Evolutionary conservation across 257 asterid genomes (phyloP).

Genomic region (Solanum rostratum): DNA sequence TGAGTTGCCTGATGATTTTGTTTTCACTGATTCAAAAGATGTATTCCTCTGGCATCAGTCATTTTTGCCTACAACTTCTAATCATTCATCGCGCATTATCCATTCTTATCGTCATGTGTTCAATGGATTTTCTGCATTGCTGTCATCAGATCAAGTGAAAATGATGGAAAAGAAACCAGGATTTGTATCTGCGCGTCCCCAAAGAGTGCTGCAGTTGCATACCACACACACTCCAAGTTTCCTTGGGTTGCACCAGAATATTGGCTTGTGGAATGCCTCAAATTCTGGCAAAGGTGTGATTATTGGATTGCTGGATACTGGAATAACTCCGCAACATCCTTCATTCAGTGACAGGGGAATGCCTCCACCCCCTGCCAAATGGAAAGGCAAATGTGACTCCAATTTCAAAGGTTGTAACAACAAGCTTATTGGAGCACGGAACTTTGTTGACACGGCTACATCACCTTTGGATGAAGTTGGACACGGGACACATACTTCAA

Average conservation of each 20-base stretch:
- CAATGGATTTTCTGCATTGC: background rate
- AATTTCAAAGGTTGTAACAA: background rate
- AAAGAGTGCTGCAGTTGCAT: background rate
- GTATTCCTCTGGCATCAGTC: background rate
- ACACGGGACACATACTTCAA: slow-evolving; percentile 11
- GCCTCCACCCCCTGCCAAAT: slow-evolving; percentile 1
- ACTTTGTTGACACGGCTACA: background rate
- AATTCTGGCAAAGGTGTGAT: background rate
- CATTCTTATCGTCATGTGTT: background rate
- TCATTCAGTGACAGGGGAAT: background rate
- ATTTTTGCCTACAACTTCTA: background rate
- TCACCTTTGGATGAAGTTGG: background rate
- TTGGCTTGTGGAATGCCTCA: background rate
- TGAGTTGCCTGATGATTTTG: background rate
- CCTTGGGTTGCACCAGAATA: background rate
- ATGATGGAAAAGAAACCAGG: background rate
- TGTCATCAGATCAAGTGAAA: background rate
- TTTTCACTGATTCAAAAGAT: background rate
- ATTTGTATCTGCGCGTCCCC: background rate
- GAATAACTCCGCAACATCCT: background rate
- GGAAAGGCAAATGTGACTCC: slow-evolving; percentile 4
- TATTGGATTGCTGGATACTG: background rate
- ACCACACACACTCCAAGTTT: background rate
- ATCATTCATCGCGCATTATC: background rate
- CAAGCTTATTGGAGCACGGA: background rate